phyloP scores from a whole-genome alignment of 2,329 filamentous ascomycete species.

The Dothideomycetidae sp. region DNA sequence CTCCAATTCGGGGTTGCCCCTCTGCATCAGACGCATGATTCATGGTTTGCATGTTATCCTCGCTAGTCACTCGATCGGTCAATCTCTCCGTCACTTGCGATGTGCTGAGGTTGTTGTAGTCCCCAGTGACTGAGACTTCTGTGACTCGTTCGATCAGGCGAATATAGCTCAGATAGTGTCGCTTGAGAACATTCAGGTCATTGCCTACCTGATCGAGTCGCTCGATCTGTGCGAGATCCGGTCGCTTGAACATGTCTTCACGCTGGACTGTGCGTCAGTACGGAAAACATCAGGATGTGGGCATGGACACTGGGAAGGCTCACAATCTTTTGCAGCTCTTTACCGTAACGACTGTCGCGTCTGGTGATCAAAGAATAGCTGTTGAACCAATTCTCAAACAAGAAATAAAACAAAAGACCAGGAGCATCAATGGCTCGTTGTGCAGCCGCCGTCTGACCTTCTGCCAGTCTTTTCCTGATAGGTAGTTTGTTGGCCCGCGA shows the following conservation, averaged over 20 bases:
- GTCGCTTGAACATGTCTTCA: constrained; percentile 40
- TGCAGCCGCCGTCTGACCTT: constrained; percentile 31
- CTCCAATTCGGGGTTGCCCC: constrained; percentile 25
- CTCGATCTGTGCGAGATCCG: constrained; percentile 32
- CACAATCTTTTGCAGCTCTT: constrained; percentile 38
- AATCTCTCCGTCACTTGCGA: constrained; percentile 23
- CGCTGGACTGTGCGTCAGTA: too few species aligned
- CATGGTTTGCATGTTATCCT: not conserved
- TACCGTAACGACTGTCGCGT: constrained; percentile 32
- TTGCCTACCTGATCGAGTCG: constrained; percentile 46
- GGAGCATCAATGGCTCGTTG: constrained; percentile 40
- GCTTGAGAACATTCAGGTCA: constrained; percentile 45
- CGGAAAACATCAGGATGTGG: constrained; percentile 6
- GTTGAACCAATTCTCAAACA: constrained; percentile 52
- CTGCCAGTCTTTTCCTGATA: constrained; percentile 30
- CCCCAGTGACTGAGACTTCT: constrained; percentile 29
- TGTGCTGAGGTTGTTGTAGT: constrained; percentile 29
- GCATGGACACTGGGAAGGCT: constrained; percentile 7
- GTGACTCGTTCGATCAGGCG: constrained; percentile 46
- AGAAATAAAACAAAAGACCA: constrained; percentile 49
- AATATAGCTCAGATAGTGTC: constrained; percentile 47
- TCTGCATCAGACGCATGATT: constrained; percentile 7
- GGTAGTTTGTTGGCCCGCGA: constrained; percentile 27
- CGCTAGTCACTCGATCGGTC: constrained; percentile 12
- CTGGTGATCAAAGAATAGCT: constrained; percentile 42